Conservation (phyloP, 2,329 filamentous ascomycete species). For the Chrysoporthe cubensis region DNA sequence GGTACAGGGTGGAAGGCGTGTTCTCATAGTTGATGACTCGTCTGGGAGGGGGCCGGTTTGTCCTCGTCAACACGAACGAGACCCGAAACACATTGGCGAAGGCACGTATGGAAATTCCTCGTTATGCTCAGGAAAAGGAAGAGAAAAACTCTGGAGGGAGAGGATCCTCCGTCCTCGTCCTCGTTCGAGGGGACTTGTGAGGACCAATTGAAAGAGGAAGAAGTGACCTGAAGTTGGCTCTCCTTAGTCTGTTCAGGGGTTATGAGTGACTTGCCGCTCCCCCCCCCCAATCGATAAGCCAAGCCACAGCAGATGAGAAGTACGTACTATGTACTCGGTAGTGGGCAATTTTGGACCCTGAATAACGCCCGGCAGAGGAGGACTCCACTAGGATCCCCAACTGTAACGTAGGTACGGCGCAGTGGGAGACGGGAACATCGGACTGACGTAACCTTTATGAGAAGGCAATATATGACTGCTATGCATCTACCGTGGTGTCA, state of each 20-base stretch:
- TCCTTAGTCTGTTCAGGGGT: constrained; percentile 11
- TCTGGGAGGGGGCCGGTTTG: not conserved
- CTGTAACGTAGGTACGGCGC: constrained; percentile 12
- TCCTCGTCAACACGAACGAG: not conserved
- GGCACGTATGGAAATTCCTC: too few species aligned
- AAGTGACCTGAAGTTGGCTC: constrained; percentile 1
- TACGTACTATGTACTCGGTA: not conserved
- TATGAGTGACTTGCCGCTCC: not conserved
- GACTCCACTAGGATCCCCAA: constrained; percentile 3
- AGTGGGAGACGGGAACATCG: not conserved
- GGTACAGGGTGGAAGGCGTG: not conserved
- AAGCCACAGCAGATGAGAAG: constrained; percentile 4
- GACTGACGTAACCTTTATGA: constrained; percentile 7
- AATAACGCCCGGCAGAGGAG: not conserved
- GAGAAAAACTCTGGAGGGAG: not conserved
- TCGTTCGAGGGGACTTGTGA: not conserved
- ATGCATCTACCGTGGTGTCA: not conserved
- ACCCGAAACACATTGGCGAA: not conserved
- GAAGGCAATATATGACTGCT: not conserved
- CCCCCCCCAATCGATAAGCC: constrained; percentile 18
- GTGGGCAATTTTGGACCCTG: not conserved
- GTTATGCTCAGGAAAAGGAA: not conserved
- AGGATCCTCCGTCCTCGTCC: not conserved
- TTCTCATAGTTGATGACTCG: constrained; percentile 1
- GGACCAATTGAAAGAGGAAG: not conserved